Evolutionary conservation across 1,139 yeast species (phyloP), one percentile per base, ranked within the genome.

Genomic region (Sugiyamaella japonica): DNA sequence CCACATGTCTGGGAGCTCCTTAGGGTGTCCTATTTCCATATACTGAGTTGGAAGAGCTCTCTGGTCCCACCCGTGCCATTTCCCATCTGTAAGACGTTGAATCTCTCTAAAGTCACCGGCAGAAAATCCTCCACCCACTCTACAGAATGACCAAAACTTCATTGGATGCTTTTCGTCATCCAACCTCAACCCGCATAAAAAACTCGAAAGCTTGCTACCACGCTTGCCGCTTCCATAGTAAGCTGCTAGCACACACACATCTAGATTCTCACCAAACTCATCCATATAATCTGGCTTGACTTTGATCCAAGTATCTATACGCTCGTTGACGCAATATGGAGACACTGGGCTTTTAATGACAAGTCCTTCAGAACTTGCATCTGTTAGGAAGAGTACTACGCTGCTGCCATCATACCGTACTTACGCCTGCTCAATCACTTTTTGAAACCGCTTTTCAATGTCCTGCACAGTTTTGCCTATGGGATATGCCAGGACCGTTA

Each of bases 281-380:
- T 84, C 86, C 56, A 90, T 74, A 67, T 90, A 91, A 62, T 91
- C 97, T 0, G 98, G 98, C 68, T 93, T 93, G 1, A 91, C 81
- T 65, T 93, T 93, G 28, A 89, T 74, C 97, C 98, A 91, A 17
- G 76, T 73, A 29, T 78, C 77, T 46, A 78, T 77, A 53, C 91
- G 73, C 48, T 77, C 78, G 17, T 83, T 90, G 12, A 87, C 76
- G 5, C 72, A 68, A 68, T 93, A 93, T 17, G 70, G 73, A 13
- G 87, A 79, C 6, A 73, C 71, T 0, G 84, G 80, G 59, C 84
- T 80, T 66, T 93, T 93, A 36, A 93, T 72, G 56, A 93, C 81
- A 7, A 93, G 73, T 0, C 99, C 99, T 70, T 93, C 99, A 17
- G 90, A 81, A 41, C 61, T 63, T 20, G 40, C 12, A n/a, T 2